Percentiles rank a stretch among this genome's conserved stretches.
Conservation (phyloP, 2,329 filamentous ascomycete genomes). For the Xylariaceae sp. region DNA sequence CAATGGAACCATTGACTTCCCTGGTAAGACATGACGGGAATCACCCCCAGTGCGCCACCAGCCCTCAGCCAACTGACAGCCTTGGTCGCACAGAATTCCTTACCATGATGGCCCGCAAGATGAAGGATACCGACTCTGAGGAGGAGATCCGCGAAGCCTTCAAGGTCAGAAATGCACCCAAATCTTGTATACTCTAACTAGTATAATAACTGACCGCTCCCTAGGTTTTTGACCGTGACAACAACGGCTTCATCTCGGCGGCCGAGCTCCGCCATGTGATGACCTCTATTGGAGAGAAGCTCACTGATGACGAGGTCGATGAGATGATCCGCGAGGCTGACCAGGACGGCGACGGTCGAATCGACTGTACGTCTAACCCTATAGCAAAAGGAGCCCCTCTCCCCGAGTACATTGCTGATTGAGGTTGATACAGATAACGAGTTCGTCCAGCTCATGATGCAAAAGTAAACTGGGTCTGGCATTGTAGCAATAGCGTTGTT, state of each 20-base stretch:
- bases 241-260: constrained; percentile 88
- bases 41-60: not conserved
- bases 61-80: constrained; percentile 22
- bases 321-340: constrained; percentile 93
- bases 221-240: constrained; percentile 79
- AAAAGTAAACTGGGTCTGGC: constrained; percentile 61
- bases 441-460: constrained; percentile 94
- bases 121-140: constrained; percentile 90
- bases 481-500: constrained; percentile 15
- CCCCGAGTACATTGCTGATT: constrained; percentile 19
- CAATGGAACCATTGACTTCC: constrained; percentile 89
- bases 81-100: constrained; percentile 64
- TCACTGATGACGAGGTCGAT: constrained; percentile 85
- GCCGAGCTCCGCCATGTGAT: constrained; percentile 86
- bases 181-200: too few relatives aligned
- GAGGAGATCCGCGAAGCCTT: constrained; percentile 88
- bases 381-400: not conserved
- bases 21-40: constrained; percentile 54
- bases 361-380: constrained; percentile 64
- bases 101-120: constrained; percentile 92
- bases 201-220: constrained; percentile 11
- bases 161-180: constrained; percentile 52
- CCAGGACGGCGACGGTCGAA: constrained; percentile 83
- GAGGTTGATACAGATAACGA: constrained; percentile 68
- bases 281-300: constrained; percentile 88